A percentile compares a stretch with the other conserved stretches of the same genome.
phyloP scores from a whole-genome alignment of 352 stramenopile species.

The Pilasporangium apinafurcum region DNA sequence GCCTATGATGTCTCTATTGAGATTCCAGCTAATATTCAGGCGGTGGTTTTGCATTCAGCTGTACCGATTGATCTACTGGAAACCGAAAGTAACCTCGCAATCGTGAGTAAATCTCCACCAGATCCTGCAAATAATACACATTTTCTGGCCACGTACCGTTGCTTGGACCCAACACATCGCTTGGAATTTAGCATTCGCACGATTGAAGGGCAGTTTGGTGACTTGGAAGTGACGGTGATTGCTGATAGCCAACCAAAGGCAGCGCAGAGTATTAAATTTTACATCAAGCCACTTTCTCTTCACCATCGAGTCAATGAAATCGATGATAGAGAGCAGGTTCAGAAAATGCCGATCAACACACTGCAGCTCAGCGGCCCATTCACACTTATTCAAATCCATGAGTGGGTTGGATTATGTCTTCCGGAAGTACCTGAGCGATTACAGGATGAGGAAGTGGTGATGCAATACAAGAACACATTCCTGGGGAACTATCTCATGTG shows the following conservation, averaged over 20 bases:
- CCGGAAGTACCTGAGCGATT: slow-evolving; percentile 67
- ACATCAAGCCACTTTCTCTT: slow-evolving; percentile 76
- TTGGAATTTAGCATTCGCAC: slow-evolving; percentile 79
- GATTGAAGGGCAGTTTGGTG: slow-evolving; percentile 78
- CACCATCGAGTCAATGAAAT: slow-evolving; percentile 73
- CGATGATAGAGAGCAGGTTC: slow-evolving; percentile 39
- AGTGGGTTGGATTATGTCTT: slow-evolving; percentile 78
- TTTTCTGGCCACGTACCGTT: slow-evolving; percentile 77
- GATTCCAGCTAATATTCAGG: slow-evolving; percentile 75
- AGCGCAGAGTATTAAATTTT: slow-evolving; percentile 65
- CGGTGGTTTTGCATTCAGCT: slow-evolving; percentile 63
- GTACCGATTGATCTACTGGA: slow-evolving; percentile 74
- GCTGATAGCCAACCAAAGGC: slow-evolving; percentile 53
- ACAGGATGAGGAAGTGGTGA: slow-evolving; percentile 57
- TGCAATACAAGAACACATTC: slow-evolving; percentile 79
- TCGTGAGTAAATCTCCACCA: slow-evolving; percentile 60
- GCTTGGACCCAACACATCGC: slow-evolving; percentile 68
- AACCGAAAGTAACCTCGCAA: slow-evolving; percentile 67
- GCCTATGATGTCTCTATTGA: slow-evolving; percentile 79
- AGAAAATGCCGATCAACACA: slow-evolving; percentile 50
- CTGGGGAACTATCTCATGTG: slow-evolving; percentile 68
- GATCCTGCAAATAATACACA: slow-evolving; percentile 51
- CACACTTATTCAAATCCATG: slow-evolving; percentile 80
- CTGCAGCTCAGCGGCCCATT: slow-evolving; percentile 71
- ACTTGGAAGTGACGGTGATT: slow-evolving; percentile 73